Evolutionary conservation across 2,329 filamentous ascomycete genomes (phyloP), one percentile per base, ranked within the genome.

Genomic region (Septoria petroselini): DNA sequence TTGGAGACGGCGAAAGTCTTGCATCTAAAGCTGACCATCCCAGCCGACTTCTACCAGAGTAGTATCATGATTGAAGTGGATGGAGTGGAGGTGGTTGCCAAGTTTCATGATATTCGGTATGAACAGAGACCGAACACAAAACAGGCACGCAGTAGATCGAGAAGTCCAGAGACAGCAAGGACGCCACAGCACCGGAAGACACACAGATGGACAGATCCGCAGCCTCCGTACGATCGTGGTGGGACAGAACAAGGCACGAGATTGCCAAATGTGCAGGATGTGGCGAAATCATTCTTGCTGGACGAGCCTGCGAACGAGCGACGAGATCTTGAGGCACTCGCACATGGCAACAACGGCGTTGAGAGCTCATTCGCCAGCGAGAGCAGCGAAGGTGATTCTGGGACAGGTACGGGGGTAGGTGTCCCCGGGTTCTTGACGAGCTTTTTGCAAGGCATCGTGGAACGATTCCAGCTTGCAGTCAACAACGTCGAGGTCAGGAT

Each of bases 11-110:
- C 91, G 49, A 84, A 83, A 57, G 82, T 95, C 44, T 73, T 86
- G 2, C 76, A 86, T 5, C 79, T 97, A 18, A 85, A 86, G 62
- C 74, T 96, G 46, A 94, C 86, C 6, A 79, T 97, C 42, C 89
- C 91, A 9, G 84, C 93, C 66, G 88, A 96, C 68, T 84, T 96
- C 58, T 90, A 91, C 68, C 85, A 83, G 45, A 91, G 85, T 59
- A 84, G 88, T 21, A 94, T 97, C 65, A 76, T 80, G 23, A 81
- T 91, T 61, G 87, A 95, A 64, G 78, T 91, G 17, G 83, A 91
- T 60, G 90, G 89, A 15, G 81, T 96, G 53, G 81, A 91, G 58
- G 78, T 94, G 25, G 79, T 83, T 12, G 56, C 63, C 12, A 50
- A 35, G 4, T 41, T 67, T 34, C 50, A 61, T 23, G 57, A 60